Evolutionary conservation across 208 protist genomes (phyloP).

Genomic region (Sergeia podlipaevii): DNA sequence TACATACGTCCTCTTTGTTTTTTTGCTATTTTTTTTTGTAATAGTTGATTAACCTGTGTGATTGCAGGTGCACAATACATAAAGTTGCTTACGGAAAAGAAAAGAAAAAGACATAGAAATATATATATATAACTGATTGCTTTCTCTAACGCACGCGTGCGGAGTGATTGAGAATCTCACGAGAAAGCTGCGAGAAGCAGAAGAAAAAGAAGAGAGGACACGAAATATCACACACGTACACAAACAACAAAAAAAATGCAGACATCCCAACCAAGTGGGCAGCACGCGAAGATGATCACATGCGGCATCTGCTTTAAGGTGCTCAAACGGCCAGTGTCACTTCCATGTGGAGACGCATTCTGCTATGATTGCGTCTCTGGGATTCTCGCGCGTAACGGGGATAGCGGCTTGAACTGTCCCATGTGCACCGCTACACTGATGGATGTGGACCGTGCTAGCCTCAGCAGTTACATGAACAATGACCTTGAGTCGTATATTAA

Average conservation of each 20-base stretch:
- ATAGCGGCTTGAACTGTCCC: conserved; percentile 42
- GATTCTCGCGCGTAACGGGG: conserved; percentile 26
- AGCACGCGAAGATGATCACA: conserved; percentile 31
- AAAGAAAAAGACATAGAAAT: too few relatives aligned
- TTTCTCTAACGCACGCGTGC: too few relatives aligned
- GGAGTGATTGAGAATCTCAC: too few relatives aligned
- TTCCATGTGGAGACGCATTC: conserved; percentile 60
- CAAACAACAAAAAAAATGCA: conserved; percentile 1
- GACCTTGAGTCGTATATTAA: conserved; percentile 46
- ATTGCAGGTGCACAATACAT: too few relatives aligned
- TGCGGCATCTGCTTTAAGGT: conserved; percentile 79
- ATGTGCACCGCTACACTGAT: conserved; percentile 42
- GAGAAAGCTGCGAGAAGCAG: too few relatives aligned
- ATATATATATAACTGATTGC: too few relatives aligned
- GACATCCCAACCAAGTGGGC: conserved; percentile 7
- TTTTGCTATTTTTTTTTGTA: conserved; percentile 16
- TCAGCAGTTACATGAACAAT: conserved; percentile 33
- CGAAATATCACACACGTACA: conserved; percentile 3
- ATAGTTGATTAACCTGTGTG: too few relatives aligned
- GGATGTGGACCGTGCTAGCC: conserved; percentile 20
- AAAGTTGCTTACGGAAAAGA: too few relatives aligned
- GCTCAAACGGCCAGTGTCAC: conserved; percentile 40
- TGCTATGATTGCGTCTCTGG: conserved; percentile 46
- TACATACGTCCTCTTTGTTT: background rate
- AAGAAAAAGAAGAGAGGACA: too few relatives aligned